These are phyloP conservation scores for Rhodotorula sp. DNA, from an alignment of 1,284 basidiomycete genomes.

Conservation along the genomic window DNA sequence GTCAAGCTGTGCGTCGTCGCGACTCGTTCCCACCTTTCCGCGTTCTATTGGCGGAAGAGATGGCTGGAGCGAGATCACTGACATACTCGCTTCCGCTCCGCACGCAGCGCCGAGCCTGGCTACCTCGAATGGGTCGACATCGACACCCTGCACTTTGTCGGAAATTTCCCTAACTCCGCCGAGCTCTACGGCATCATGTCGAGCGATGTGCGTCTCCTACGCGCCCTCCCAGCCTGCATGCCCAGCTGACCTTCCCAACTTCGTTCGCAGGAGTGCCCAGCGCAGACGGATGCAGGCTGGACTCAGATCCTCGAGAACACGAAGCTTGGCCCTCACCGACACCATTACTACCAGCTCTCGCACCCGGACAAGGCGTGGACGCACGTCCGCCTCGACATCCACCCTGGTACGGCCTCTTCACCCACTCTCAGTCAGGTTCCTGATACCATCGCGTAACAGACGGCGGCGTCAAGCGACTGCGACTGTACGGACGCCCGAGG, in stretches of 20 bases:
- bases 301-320: slow-evolving; percentile 68
- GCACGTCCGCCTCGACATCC: slow-evolving; percentile 84
- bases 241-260: neutral
- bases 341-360: slow-evolving; percentile 79
- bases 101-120: slow-evolving; percentile 63
- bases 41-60: no score
- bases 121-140: slow-evolving; percentile 76
- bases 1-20: slow-evolving; percentile 65
- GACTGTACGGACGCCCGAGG: slow-evolving; percentile 69
- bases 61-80: neutral
- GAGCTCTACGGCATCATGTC: slow-evolving; percentile 68
- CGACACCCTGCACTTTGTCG: slow-evolving; percentile 93
- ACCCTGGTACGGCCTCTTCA: slow-evolving; percentile 58
- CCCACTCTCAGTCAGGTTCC: neutral
- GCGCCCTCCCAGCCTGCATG: neutral
- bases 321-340: slow-evolving; percentile 82
- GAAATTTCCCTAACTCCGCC: slow-evolving; percentile 88
- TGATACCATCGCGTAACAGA: slow-evolving; percentile 54
- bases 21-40: neutral
- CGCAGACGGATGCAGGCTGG: slow-evolving; percentile 60
- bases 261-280: slow-evolving; percentile 41
- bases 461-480: slow-evolving; percentile 88
- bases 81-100: neutral
- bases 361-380: slow-evolving; percentile 60
- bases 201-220: slow-evolving; percentile 52